Percentiles rank a stretch among this genome's conserved stretches.
These are phyloP conservation scores for Brassica nigra DNA, from an alignment of 345 rosid genomes.

Conservation along the genomic window DNA sequence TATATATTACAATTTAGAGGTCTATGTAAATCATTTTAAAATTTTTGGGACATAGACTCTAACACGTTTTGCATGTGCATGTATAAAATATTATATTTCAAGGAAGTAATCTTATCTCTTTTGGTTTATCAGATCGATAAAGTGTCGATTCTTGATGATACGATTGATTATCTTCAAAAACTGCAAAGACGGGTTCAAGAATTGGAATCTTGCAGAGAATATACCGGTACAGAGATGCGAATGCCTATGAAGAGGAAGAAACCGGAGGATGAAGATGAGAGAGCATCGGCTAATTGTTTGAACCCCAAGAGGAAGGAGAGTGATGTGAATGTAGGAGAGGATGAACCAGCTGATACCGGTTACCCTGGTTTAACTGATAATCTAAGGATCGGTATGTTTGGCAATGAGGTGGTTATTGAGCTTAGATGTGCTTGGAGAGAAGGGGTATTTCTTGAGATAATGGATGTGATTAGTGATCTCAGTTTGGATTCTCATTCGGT, in stretches of 20 bases:
- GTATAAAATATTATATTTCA: not conserved
- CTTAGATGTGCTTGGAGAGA: constrained; percentile 81
- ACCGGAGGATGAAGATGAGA: constrained; percentile 56
- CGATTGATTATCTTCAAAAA: constrained; percentile 72
- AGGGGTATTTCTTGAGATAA: constrained; percentile 72
- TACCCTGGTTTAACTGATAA: constrained; percentile 42
- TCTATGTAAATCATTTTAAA: not conserved
- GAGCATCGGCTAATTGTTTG: constrained; percentile 61
- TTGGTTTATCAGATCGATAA: constrained; percentile 58
- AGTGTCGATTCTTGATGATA: constrained; percentile 73
- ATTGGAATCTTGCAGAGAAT: constrained; percentile 52
- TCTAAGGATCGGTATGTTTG: constrained; percentile 47
- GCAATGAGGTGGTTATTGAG: constrained; percentile 63
- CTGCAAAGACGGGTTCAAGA: constrained; percentile 69
- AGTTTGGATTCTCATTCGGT: constrained; percentile 77
- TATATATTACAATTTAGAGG: not conserved
- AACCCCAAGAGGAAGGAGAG: constrained; percentile 66
- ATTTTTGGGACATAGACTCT: not conserved
- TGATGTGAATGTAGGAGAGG: constrained; percentile 47
- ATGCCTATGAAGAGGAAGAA: constrained; percentile 44
- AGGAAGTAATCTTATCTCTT: not conserved
- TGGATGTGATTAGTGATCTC: constrained; percentile 66
- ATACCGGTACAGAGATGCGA: constrained; percentile 43
- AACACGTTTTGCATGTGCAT: not conserved
- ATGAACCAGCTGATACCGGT: constrained; percentile 44